A percentile compares a stretch with the other conserved stretches of the same genome.
phyloP scores from a whole-genome alignment of 192 early-diverging fungal genomes.

The Podila horticola region DNA sequence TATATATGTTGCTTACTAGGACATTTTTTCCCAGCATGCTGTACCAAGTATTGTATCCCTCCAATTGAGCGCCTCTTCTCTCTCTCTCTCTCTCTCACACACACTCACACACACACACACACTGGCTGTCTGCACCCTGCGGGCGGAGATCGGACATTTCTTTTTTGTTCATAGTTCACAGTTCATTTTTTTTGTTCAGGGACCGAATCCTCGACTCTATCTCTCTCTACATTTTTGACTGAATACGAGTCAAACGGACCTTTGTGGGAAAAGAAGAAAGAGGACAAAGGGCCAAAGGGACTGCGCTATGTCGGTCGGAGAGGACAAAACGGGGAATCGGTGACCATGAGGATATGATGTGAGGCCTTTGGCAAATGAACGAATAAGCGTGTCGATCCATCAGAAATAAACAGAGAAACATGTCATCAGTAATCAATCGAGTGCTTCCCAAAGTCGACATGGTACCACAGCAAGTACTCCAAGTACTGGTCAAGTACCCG shows the following conservation, averaged over 20 bases:
- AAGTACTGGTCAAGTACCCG: too few species aligned
- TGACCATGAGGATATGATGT: too few species aligned
- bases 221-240: not conserved
- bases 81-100: not conserved
- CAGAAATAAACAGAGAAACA: too few species aligned
- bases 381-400: too few species aligned
- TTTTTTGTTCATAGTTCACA: not conserved
- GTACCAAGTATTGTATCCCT: not conserved
- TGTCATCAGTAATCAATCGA: too few species aligned
- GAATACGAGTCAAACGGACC: too few species aligned
- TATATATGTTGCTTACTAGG: not conserved
- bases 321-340: constrained; percentile 6
- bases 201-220: not conserved
- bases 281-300: constrained; percentile 10
- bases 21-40: not conserved
- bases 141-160: not conserved
- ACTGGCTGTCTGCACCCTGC: not conserved
- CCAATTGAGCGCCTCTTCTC: not conserved
- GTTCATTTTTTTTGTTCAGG: not conserved
- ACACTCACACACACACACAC: too few species aligned
- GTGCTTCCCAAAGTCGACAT: too few species aligned
- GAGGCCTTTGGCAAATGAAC: too few species aligned
- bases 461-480: too few species aligned
- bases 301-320: not conserved
- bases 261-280: not conserved